phyloP scores from a whole-genome alignment of 805 yeast species.

The Cyberlindnera lachancei region DNA sequence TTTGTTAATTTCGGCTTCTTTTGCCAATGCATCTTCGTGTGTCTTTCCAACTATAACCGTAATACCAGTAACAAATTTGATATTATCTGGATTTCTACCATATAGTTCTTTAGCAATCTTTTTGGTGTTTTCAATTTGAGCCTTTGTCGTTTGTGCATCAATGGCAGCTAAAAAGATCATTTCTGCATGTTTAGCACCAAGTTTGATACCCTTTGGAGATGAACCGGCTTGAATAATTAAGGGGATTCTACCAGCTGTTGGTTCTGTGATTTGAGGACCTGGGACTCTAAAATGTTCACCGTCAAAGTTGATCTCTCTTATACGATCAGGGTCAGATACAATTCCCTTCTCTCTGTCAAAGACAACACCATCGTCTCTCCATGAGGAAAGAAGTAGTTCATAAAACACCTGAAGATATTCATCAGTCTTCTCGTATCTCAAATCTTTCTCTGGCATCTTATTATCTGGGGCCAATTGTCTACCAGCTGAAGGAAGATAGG shows the following conservation, averaged over 20 bases:
- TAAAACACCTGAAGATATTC: conserved; percentile 36
- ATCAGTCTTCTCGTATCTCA: conserved; percentile 35
- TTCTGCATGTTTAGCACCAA: conserved; percentile 42
- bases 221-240: conserved; percentile 39
- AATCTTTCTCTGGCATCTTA: conserved; percentile 32
- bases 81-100: conserved; percentile 30
- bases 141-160: too few species aligned
- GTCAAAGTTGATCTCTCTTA: conserved; percentile 33
- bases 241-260: conserved; percentile 38
- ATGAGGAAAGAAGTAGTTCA: conserved; percentile 33
- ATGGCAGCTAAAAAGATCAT: conserved; percentile 30
- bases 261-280: conserved; percentile 36
- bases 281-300: conserved; percentile 32
- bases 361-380: conserved; percentile 36
- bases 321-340: conserved; percentile 32
- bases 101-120: conserved; percentile 27
- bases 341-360: conserved; percentile 23
- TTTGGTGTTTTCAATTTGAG: too few species aligned
- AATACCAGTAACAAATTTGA: conserved; percentile 32
- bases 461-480: conserved; percentile 32
- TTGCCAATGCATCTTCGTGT: conserved; percentile 33
- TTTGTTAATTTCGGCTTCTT: conserved; percentile 26
- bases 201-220: conserved; percentile 33
- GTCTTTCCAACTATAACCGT: conserved; percentile 33
- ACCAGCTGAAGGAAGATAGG: conserved; percentile 37